These are phyloP conservation scores for Tuber borchii DNA, from an alignment of 495 filamentous ascomycete genomes.

Conservation along the genomic window DNA sequence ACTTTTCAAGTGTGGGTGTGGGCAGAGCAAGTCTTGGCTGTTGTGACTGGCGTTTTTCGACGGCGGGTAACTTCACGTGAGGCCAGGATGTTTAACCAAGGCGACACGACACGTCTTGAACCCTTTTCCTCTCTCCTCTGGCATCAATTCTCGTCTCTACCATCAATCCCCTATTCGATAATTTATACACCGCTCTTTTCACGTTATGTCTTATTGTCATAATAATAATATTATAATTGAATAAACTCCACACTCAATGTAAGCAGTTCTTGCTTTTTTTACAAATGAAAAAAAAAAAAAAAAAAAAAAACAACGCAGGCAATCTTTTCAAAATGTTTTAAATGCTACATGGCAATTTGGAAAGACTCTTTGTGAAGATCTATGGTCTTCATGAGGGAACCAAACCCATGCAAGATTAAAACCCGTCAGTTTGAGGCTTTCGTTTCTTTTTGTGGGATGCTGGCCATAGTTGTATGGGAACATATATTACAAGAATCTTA, in stretches of 20 bases:
- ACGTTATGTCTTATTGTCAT: not conserved
- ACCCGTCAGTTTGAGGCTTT: slow-evolving; percentile 36
- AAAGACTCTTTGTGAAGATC: not conserved
- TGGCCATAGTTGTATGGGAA: slow-evolving; percentile 31
- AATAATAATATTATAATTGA: not conserved
- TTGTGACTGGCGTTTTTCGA: not conserved
- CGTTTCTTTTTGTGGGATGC: slow-evolving; percentile 33
- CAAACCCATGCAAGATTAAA: slow-evolving; percentile 30
- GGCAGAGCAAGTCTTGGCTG: not conserved
- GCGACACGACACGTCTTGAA: not conserved
- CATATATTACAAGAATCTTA: not conserved
- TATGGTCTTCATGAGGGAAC: not conserved
- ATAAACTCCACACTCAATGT: not conserved
- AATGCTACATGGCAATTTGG: not conserved
- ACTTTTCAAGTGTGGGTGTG: not conserved
- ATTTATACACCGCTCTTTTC: not conserved
- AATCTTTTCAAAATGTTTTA: slow-evolving; percentile 4
- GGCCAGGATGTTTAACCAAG: not conserved
- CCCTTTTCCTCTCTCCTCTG: not conserved
- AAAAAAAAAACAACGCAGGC: not conserved
- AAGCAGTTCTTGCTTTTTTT: not conserved
- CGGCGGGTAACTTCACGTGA: not conserved
- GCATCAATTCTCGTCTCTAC: not conserved
- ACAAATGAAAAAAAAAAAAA: not conserved
- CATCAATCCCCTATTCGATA: not conserved